phyloP scores from a whole-genome alignment of 2,329 filamentous ascomycete species.

The Penicillium sp. region DNA sequence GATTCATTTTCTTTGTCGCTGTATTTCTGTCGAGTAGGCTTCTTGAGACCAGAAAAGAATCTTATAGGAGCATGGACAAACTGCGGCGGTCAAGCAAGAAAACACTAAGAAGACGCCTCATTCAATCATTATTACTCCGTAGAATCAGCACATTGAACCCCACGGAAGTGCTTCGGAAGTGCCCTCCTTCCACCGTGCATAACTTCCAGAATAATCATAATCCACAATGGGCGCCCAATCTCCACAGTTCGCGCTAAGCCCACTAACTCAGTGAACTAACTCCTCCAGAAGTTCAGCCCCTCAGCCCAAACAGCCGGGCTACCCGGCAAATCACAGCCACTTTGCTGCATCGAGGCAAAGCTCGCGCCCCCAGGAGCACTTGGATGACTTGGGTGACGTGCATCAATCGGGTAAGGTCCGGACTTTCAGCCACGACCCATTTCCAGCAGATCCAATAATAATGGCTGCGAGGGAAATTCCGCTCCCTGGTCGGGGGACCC shows the following conservation, averaged over 20 bases:
- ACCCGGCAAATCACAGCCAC: neutral
- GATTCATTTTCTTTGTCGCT: too few relatives aligned
- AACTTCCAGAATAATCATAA: neutral
- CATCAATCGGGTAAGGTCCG: neutral
- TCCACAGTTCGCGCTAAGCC: slow-evolving; percentile 3
- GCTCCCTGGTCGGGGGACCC: slow-evolving; percentile 11
- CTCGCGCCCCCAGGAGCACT: neutral
- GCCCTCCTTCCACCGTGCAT: neutral
- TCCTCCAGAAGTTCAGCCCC: neutral
- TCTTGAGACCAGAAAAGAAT: too few relatives aligned
- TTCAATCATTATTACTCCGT: too few relatives aligned
- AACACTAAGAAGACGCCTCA: neutral
- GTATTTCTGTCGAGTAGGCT: too few relatives aligned
- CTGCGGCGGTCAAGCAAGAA: too few relatives aligned
- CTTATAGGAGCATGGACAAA: too few relatives aligned
- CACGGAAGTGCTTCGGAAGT: too few relatives aligned
- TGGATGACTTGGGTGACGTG: neutral
- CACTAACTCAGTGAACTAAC: neutral
- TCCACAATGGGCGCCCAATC: neutral
- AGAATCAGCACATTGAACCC: too few relatives aligned
- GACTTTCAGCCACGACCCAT: neutral
- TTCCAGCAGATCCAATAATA: neutral
- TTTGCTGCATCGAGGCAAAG: neutral
- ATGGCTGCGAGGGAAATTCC: slow-evolving; percentile 3
- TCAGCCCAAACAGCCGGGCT: neutral